Evolutionary conservation across 371 early-diverging fungal genomes (phyloP), one percentile per base, ranked within the genome.

Genomic region (Racocetra persica): DNA sequence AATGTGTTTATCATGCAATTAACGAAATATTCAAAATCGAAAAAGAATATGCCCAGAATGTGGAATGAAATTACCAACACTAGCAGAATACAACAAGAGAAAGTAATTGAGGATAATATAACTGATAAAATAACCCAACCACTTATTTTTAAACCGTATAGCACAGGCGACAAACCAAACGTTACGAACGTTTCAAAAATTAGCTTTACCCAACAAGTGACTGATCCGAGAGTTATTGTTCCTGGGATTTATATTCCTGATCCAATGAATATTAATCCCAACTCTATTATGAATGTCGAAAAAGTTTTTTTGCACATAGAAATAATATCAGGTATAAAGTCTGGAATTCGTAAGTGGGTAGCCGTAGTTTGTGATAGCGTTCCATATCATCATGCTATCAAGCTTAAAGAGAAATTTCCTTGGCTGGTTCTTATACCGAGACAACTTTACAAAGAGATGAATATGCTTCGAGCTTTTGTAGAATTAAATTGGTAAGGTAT

Each of bases 261-360:
- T 59, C 60, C 75, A 1, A 16, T 74, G 1, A 59, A 74, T 74
- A 38, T 74, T 1, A 74, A 74, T 36, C 41, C n/a, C 16, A 74
- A 74, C 57, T 74, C 22, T 32, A 74, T 59, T n/a, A 18, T 18
- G 36, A 74, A 74, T 59, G 59, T 74, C 11, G 59, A 74, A 22
- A 74, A 74, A 41, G 41, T 74, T 74, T 59, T 74, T 74, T 20
- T 2, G 6, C 72, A 71, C 49, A 71, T 71, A 57, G 28, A 74
- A 49, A 74, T 57, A 32, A 74, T 57, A 59, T 74, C 59, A 36
- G 75, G 75, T 24, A 49, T 74, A 26, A 54, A 74, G 57, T n/a
- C 54, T 74, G 38, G 75, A 74, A 57, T 13, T 5, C 36, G 16
- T 22, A 54, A 74, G n/a, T 74, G 22, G 59, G 20, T 71, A 22